These are phyloP conservation scores for Xylariaceae sp. DNA, from an alignment of 2,329 filamentous ascomycete species.

Conservation along the genomic window DNA sequence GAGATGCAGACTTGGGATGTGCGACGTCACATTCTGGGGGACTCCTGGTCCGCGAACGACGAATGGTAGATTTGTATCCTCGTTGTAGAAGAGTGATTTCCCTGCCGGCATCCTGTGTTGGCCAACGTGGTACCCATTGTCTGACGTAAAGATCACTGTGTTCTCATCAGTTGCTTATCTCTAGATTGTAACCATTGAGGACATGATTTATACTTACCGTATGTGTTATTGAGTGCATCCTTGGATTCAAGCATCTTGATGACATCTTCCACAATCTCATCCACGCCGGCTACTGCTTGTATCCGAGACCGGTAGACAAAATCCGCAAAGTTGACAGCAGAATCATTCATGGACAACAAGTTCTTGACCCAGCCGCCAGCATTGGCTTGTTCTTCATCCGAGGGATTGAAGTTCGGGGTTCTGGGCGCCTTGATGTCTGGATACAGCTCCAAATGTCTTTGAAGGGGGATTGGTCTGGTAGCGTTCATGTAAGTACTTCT, in stretches of 20 bases:
- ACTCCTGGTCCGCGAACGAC: slow-evolving; percentile 30
- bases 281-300: slow-evolving; percentile 1
- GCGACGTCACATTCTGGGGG: slow-evolving; percentile 16
- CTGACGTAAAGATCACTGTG: slow-evolving; percentile 15
- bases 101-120: slow-evolving; percentile 27
- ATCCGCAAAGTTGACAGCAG: slow-evolving; percentile 4
- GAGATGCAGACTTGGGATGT: slow-evolving; percentile 23
- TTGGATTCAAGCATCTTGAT: not conserved
- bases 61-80: slow-evolving; percentile 33
- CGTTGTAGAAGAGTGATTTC: slow-evolving; percentile 28
- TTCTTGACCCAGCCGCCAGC: slow-evolving; percentile 5
- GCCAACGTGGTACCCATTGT: slow-evolving; percentile 31
- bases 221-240: slow-evolving; percentile 5
- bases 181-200: not conserved
- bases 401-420: slow-evolving; percentile 5
- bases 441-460: not conserved
- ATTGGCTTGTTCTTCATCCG: slow-evolving; percentile 1
- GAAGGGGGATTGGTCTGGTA: not conserved
- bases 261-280: slow-evolving; percentile 6
- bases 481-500: not conserved
- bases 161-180: not conserved
- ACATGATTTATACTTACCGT: not conserved
- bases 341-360: slow-evolving; percentile 4
- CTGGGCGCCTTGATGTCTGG: not conserved
- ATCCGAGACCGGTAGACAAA: slow-evolving; percentile 6